These are phyloP conservation scores for Plasmodium gaboni DNA, from an alignment of 169 alveolate species.

Conservation along the genomic window DNA sequence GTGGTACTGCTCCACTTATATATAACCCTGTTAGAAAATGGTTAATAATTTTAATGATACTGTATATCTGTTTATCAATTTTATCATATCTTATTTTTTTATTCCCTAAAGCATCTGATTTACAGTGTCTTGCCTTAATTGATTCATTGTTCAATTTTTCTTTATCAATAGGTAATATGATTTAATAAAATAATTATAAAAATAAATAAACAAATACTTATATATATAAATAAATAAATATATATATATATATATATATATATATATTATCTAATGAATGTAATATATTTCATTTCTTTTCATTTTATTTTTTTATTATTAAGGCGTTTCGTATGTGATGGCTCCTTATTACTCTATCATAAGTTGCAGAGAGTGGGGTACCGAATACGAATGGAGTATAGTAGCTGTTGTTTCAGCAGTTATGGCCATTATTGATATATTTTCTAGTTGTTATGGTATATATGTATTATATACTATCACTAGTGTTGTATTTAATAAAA, in stretches of 20 bases:
- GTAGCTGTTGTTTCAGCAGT: constrained; percentile 80
- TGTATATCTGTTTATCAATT: constrained; percentile 73
- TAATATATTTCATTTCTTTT: not conserved
- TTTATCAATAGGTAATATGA: constrained; percentile 77
- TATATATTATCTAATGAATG: not conserved
- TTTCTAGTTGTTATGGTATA: constrained; percentile 74
- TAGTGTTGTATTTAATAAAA: constrained; percentile 32
- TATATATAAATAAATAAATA: not conserved
- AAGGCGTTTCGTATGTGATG: constrained; percentile 66
- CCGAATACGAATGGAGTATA: constrained; percentile 84
- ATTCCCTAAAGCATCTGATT: constrained; percentile 80
- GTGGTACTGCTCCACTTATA: constrained; percentile 83
- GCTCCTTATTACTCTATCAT: constrained; percentile 61
- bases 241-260: not conserved
- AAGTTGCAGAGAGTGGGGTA: constrained; percentile 77
- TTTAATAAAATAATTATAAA: constrained; percentile 9
- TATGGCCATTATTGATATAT: constrained; percentile 80
- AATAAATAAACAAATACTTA: not conserved
- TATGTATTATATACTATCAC: constrained; percentile 55
- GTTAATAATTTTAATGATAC: constrained; percentile 76
- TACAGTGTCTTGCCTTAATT: constrained; percentile 81
- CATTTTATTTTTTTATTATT: constrained; percentile 3
- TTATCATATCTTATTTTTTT: constrained; percentile 78
- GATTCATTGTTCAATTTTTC: constrained; percentile 79
- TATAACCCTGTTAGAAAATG: constrained; percentile 82